Percentiles rank a stretch among this genome's conserved stretches.
Evolutionary conservation across 176 grass and related monocot genomes (phyloP).

Genomic region (Puccinellia tenuiflora): DNA sequence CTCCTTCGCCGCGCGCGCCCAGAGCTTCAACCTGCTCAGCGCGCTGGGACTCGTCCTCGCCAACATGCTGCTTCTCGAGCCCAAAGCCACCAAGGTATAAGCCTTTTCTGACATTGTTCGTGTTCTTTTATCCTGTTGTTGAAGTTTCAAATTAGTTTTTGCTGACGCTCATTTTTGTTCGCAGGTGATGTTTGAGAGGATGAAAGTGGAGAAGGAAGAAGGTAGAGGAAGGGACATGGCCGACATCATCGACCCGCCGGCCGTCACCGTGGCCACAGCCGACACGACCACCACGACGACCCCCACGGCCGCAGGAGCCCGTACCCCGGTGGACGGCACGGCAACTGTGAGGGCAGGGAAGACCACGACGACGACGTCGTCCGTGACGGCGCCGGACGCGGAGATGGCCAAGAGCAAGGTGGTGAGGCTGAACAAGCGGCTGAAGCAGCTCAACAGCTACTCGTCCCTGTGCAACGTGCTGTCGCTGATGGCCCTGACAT

Average conservation of each 20-base stretch:
- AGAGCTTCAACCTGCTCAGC: conserved; percentile 57
- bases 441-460: conserved; percentile 67
- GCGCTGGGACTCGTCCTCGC: conserved; percentile 41
- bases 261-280: background rate
- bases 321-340: background rate
- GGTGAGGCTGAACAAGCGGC: conserved; percentile 35
- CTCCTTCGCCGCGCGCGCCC: conserved; percentile 31
- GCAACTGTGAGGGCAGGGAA: background rate
- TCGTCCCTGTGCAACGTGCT: conserved; percentile 78
- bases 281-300: conserved; percentile 10
- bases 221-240: conserved; percentile 64
- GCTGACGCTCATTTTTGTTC: background rate
- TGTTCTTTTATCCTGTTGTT: background rate
- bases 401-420: conserved; percentile 31
- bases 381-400: conserved; percentile 17
- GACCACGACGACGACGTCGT: background rate
- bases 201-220: conserved; percentile 92
- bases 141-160: background rate
- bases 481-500: conserved; percentile 62
- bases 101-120: background rate
- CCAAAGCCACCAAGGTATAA: conserved; percentile 71
- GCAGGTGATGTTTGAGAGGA: conserved; percentile 81
- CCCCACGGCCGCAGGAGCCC: background rate
- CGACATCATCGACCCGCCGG: conserved; percentile 35
- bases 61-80: conserved; percentile 72